Base-by-base conservation (phyloP, 345 rosid species). In the Cardamine resedifolia region DNA sequence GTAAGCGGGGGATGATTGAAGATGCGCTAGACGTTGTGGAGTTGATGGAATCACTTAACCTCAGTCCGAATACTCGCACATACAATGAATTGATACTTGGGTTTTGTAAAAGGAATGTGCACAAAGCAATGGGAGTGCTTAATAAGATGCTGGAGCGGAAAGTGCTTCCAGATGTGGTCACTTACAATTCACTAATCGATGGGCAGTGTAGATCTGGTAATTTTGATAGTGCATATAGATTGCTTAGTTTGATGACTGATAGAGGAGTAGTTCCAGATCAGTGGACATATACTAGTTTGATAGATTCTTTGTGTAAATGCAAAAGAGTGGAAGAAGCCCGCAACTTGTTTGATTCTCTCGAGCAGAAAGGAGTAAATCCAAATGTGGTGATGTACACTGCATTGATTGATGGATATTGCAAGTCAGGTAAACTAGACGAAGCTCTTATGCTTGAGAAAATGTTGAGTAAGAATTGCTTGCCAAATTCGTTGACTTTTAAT, bases 301-400 rank as follows among this genome's bases (percentile, higher is more conserved):
- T 93, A 64, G 92, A 90, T 48, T 68, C 81, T 30, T 81, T 90
- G 53, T 90, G 93, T 79, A 90, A 93, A 78, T 81, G 75, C 34
- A 83, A 79, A 77, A 83, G 84, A 75, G 65, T 93, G 36, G 87
- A 83, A 39, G 96, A 93, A 84, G 98, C 97, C 44, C 57, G 67
- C 70, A 51, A 12, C 33, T 23, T 93, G 38, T 88, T 93, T 64
- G 85, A 85, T 80, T 86, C 94, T 76, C 89, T 93, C 49, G 79
- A 86, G 77, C 85, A 75, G 58, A 84, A 85, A 82, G 90, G 92
- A 45, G 70, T 90, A 41, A 75, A 74, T 44, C 84, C 88, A 49
- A 87, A 89, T 80, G 97, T 86, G 73, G 87, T 93, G 52, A 87
- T 93, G 45, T 90, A 83, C 82, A 88, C 98, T 44, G 80, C 96